phyloP scores from a whole-genome alignment of 306 rosid genomes.

The Acmispon strigosus region DNA sequence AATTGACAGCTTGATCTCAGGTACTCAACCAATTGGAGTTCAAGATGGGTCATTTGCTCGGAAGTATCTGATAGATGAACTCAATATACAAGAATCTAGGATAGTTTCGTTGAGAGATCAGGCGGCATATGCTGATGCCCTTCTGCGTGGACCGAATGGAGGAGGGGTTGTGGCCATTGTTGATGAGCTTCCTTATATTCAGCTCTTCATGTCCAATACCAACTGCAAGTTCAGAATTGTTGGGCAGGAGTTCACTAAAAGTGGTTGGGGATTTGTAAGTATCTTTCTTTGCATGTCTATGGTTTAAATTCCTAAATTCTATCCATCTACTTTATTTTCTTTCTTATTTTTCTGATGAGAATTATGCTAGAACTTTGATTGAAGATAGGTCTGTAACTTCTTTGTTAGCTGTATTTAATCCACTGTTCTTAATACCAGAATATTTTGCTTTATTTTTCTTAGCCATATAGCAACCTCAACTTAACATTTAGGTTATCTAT shows the following conservation, averaged over 20 bases:
- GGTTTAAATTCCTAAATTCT: not conserved
- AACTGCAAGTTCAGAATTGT: conserved; percentile 78
- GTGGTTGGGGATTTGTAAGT: conserved; percentile 99
- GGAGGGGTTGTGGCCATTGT: conserved; percentile 93
- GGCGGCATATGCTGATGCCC: conserved; percentile 50
- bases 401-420: not conserved
- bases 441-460: too few species aligned
- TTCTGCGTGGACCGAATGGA: conserved; percentile 51
- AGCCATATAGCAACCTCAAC: too few species aligned
- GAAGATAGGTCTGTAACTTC: not conserved
- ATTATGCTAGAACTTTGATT: not conserved
- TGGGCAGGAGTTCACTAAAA: conserved; percentile 84
- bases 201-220: conserved; percentile 54
- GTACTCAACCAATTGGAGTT: conserved; percentile 69
- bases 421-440: not conserved
- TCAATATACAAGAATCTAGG: conserved; percentile 69
- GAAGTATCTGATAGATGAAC: conserved; percentile 70
- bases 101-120: conserved; percentile 45
- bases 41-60: conserved; percentile 83
- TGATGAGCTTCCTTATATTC: conserved; percentile 92
- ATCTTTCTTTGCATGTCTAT: conserved; percentile 8
- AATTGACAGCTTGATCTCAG: conserved; percentile 67
- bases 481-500: too few species aligned
- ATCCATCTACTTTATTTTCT: not conserved
- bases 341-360: not conserved